A percentile compares a stretch with the other conserved stretches of the same genome.
Conservation (phyloP, 2,329 filamentous ascomycete genomes). For the Akanthomyces uredinophilus region DNA sequence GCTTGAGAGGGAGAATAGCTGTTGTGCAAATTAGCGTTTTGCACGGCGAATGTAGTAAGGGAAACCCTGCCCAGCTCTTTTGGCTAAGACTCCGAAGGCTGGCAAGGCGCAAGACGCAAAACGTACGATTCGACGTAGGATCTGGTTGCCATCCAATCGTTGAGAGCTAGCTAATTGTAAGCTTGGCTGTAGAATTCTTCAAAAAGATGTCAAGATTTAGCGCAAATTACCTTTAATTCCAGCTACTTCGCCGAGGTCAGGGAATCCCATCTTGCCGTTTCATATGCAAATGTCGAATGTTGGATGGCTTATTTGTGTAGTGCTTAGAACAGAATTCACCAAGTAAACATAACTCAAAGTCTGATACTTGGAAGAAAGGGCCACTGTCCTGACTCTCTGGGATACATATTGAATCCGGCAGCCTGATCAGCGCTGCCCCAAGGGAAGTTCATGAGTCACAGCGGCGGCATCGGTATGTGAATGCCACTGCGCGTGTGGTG, state of each 20-base stretch:
- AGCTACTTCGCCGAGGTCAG: slow-evolving; percentile 60
- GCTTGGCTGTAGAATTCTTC: not conserved
- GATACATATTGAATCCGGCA: not conserved
- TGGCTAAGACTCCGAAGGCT: no score
- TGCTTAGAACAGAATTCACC: no score
- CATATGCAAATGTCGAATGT: no score
- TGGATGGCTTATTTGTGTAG: no score
- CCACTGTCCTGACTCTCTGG: no score
- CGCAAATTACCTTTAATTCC: slow-evolving; percentile 44
- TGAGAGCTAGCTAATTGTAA: slow-evolving; percentile 47
- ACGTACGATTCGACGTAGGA: slow-evolving; percentile 81
- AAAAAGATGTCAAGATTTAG: slow-evolving; percentile 20
- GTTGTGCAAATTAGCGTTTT: not conserved
- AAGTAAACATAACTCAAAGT: no score
- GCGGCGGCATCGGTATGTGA: not conserved
- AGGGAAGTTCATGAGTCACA: not conserved
- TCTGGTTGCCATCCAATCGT: slow-evolving; percentile 67
- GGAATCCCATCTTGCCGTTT: slow-evolving; percentile 58
- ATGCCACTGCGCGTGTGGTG: not conserved
- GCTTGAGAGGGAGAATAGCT: slow-evolving; percentile 74
- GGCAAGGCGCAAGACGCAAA: not conserved
- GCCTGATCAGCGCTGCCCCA: not conserved
- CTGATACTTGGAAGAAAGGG: no score
- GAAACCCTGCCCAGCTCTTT: not conserved
- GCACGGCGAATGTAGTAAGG: not conserved